These are phyloP conservation scores for Pittosporum tobira DNA, from an alignment of 129 eudicot genomes.

Conservation along the genomic window DNA sequence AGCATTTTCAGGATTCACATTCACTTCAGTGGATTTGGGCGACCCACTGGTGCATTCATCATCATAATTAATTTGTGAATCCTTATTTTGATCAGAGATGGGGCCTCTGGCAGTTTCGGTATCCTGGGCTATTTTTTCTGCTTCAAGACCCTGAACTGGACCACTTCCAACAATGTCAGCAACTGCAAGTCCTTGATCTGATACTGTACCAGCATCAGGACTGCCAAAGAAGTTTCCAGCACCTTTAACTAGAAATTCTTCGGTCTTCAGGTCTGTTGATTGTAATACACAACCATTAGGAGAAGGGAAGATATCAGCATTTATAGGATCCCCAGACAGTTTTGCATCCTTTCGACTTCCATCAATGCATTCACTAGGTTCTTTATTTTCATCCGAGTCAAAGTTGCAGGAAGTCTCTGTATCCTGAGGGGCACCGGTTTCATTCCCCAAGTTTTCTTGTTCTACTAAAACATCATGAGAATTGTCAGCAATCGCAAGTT, in stretches of 20 bases:
- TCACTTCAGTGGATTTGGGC: background rate
- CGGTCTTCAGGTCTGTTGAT: too few species aligned
- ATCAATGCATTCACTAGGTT: background rate
- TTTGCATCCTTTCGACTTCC: background rate
- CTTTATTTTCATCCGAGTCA: background rate
- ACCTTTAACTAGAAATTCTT: too few species aligned
- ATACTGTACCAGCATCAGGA: background rate
- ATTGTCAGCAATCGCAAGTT: background rate
- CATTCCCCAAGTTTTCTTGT: background rate
- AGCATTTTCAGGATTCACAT: slow-evolving; percentile 9
- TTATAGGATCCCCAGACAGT: too few species aligned
- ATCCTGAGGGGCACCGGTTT: background rate
- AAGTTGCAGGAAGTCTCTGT: background rate
- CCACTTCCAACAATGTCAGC: background rate
- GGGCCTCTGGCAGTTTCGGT: slow-evolving; percentile 4
- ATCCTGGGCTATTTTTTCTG: slow-evolving; percentile 2
- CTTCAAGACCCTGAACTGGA: slow-evolving; percentile 6
- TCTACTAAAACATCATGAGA: background rate
- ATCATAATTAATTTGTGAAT: too few species aligned
- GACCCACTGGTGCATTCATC: background rate
- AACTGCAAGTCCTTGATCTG: slow-evolving; percentile 2
- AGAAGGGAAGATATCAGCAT: background rate
- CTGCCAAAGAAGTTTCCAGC: background rate
- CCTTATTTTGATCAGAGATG: slow-evolving; percentile 1
- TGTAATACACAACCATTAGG: too few species aligned